phyloP scores from a whole-genome alignment of 208 protist species.

The Crithidia fasciculata region DNA sequence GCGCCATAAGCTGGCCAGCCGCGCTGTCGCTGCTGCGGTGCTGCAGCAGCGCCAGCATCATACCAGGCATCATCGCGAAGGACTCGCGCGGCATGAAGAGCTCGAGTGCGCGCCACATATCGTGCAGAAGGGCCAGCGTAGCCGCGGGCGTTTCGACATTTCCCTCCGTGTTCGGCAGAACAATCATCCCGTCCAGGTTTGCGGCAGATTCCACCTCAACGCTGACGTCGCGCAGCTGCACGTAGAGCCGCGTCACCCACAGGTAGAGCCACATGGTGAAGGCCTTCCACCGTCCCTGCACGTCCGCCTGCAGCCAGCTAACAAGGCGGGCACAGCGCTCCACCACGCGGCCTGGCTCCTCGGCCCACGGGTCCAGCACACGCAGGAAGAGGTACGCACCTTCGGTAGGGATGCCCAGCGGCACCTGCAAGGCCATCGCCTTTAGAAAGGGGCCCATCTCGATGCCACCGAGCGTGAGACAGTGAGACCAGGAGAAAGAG shows the following conservation, averaged over 20 bases:
- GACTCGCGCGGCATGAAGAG: conserved; percentile 15
- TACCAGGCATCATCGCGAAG: conserved; percentile 11
- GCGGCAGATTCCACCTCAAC: background rate
- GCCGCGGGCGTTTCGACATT: background rate
- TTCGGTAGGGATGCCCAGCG: background rate
- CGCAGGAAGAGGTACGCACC: conserved; percentile 2
- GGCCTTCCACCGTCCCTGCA: conserved; percentile 17
- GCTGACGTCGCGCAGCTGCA: background rate
- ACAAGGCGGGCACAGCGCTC: conserved; percentile 9
- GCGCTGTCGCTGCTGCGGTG: conserved; percentile 17
- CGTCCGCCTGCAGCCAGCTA: conserved; percentile 25
- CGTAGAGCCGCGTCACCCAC: conserved; percentile 29
- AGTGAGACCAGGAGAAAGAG: background rate
- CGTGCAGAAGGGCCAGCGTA: conserved; percentile 6
- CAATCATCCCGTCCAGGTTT: background rate
- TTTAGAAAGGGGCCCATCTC: background rate
- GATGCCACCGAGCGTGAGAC: background rate
- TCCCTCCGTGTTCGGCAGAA: background rate
- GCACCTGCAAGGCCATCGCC: background rate
- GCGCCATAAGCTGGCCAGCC: background rate
- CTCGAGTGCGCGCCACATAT: conserved; percentile 9
- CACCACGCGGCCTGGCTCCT: conserved; percentile 10
- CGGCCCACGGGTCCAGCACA: background rate
- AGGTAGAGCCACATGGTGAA: conserved; percentile 33
- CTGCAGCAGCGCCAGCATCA: conserved; percentile 19